Evolutionary conservation across 306 rosid species (phyloP), one percentile per base, ranked within the genome.

Genomic region (Ziziphus jujuba): DNA sequence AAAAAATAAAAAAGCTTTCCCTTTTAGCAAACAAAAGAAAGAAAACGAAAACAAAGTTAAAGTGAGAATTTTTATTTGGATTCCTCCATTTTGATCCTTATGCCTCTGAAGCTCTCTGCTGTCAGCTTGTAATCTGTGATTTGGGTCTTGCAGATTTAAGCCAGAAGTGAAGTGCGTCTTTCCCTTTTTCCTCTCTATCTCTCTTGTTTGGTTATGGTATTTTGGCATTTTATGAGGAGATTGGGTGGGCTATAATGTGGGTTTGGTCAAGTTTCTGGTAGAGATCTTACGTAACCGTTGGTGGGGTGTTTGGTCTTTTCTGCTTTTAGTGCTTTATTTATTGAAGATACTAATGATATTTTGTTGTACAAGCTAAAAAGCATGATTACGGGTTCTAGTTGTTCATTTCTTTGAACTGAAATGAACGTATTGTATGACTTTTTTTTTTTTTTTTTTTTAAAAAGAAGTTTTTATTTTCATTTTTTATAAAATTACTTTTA

Each of bases 1-100:
- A 23, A 56, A 53, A 47, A 61, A 84, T 76, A 80, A 77, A 25
- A 31, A 76, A 33, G 75, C 93, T 87, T 71, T 73, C 75, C 70
- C 83, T 80, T 80, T 77, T 48, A 52, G 72, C 81, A 80, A 75
- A 56, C 83, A 49, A 56, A 61, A 67, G 71, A 61, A 59, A 6
- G 28, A 36, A 3, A 2, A 21, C 55, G 28, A 45, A 54, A 53
- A 53, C 49, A 50, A 43, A 72, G 77, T 58, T 61, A 68, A 84
- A 75, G 81, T 77, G 14, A 22, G 36, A 54, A 59, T 63, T 72
- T 84, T 84, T 80, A 24, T 67, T 59, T 77, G 63, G 82, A 83
- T 79, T 73, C 78, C 59, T 48, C 51, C 62, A 12, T 59, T 74
- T 57, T 57, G 70, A 71, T 75, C 75, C 75, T 72, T 72, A 52